Conservation (phyloP, 2,329 filamentous ascomycete genomes). For the Microdochium paspali region DNA sequence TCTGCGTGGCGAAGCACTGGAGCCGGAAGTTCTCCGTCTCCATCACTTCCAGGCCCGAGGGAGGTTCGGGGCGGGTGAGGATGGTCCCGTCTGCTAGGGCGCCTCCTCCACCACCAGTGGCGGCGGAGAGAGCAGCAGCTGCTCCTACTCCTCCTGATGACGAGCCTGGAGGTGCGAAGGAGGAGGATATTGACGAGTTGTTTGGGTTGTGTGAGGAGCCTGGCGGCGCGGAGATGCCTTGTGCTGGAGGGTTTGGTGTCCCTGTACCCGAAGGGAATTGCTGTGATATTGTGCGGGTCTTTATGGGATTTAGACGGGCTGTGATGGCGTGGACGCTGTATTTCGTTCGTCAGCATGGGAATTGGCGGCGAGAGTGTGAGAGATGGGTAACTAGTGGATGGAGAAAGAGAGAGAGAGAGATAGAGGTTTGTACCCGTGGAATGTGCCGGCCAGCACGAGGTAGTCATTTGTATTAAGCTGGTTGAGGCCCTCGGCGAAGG, state of each 20-base stretch:
- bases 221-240: slow-evolving; percentile 9
- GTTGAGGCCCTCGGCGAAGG: slow-evolving; percentile 78
- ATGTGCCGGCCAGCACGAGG: slow-evolving; percentile 91
- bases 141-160: slow-evolving; percentile 15
- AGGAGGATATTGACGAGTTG: slow-evolving; percentile 14
- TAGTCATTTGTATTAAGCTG: slow-evolving; percentile 94
- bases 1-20: slow-evolving; percentile 92
- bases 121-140: slow-evolving; percentile 12
- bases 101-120: not conserved
- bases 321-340: slow-evolving; percentile 60
- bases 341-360: not conserved
- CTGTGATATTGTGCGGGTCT: slow-evolving; percentile 14
- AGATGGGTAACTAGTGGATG: not conserved
- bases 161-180: slow-evolving; percentile 7
- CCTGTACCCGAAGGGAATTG: not conserved
- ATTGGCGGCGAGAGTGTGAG: not conserved
- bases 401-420: slow-evolving; percentile 13
- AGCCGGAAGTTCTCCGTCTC: slow-evolving; percentile 91
- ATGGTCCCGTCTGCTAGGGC: slow-evolving; percentile 8
- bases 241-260: not conserved
- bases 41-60: slow-evolving; percentile 80
- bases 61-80: slow-evolving; percentile 46
- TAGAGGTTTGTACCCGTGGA: slow-evolving; percentile 68
- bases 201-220: not conserved
- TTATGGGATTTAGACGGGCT: slow-evolving; percentile 49